Evolutionary conservation across 2,329 filamentous ascomycete genomes (phyloP).

Genomic region (Thelonectria olida): DNA sequence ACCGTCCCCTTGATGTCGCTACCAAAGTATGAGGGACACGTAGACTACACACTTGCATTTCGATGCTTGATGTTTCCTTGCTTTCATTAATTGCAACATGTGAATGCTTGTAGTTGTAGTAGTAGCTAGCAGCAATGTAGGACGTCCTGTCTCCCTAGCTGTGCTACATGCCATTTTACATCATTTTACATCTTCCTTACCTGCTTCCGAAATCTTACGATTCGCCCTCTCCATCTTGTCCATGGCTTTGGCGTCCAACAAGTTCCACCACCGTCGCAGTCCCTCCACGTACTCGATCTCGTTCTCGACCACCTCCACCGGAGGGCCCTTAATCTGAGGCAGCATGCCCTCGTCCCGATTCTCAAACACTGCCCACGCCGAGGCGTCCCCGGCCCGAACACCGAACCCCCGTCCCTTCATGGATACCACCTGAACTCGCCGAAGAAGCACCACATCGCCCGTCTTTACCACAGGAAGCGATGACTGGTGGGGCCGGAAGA

Average conservation of each 20-base stretch:
- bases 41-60: no score
- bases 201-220: slow-evolving; percentile 43
- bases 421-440: slow-evolving; percentile 63
- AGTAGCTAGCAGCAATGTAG: no score
- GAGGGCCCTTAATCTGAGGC: slow-evolving; percentile 67
- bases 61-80: no score
- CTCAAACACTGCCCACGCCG: slow-evolving; percentile 71
- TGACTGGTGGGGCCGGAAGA: slow-evolving; percentile 67
- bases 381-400: slow-evolving; percentile 62
- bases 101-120: no score
- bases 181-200: slow-evolving; percentile 36
- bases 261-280: slow-evolving; percentile 59
- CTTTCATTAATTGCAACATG: no score
- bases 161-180: background rate
- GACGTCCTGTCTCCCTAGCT: no score
- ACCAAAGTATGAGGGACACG: no score
- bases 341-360: slow-evolving; percentile 48
- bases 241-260: slow-evolving; percentile 57
- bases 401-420: slow-evolving; percentile 65
- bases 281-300: slow-evolving; percentile 60
- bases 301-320: slow-evolving; percentile 62
- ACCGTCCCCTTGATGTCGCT: no score
- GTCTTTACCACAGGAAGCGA: slow-evolving; percentile 63
- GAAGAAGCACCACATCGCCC: slow-evolving; percentile 68
- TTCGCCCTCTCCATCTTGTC: slow-evolving; percentile 60